These are phyloP conservation scores for Aspergillus udagawae DNA, from an alignment of 2,329 filamentous ascomycete species.

Conservation along the genomic window DNA sequence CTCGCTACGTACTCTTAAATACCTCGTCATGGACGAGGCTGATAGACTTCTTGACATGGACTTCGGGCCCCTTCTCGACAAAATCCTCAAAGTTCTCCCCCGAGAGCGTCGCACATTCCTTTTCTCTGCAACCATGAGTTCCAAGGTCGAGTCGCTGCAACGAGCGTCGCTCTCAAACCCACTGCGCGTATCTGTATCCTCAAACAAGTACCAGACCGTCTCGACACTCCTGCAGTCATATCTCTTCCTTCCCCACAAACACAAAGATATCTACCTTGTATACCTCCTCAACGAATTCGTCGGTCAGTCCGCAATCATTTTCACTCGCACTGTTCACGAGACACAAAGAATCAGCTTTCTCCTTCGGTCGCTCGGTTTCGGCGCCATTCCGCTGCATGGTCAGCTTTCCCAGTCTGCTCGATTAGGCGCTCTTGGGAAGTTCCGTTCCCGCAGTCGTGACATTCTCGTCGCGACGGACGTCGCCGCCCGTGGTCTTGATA, in stretches of 20 bases:
- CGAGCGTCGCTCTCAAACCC: slow-evolving; percentile 84
- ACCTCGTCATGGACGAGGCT: slow-evolving; percentile 92
- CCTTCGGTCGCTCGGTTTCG: slow-evolving; percentile 78
- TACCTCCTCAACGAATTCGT: slow-evolving; percentile 80
- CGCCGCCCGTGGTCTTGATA: slow-evolving; percentile 88
- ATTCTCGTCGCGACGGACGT: slow-evolving; percentile 90
- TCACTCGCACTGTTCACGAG: slow-evolving; percentile 88
- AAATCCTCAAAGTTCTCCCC: slow-evolving; percentile 85
- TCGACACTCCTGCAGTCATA: slow-evolving; percentile 83
- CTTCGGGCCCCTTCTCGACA: slow-evolving; percentile 88
- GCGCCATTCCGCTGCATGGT: slow-evolving; percentile 87
- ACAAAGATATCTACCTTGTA: slow-evolving; percentile 88
- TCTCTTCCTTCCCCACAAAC: slow-evolving; percentile 76
- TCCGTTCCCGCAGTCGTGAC: slow-evolving; percentile 72
- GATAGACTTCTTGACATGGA: slow-evolving; percentile 90
- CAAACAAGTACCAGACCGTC: slow-evolving; percentile 85
- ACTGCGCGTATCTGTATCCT: slow-evolving; percentile 74
- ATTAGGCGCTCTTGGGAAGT: slow-evolving; percentile 84
- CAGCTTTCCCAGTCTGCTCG: slow-evolving; percentile 85
- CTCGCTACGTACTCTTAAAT: slow-evolving; percentile 74
- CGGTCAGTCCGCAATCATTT: slow-evolving; percentile 84
- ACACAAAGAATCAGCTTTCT: slow-evolving; percentile 81
- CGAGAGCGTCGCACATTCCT: slow-evolving; percentile 75
- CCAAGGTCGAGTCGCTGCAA: slow-evolving; percentile 88
- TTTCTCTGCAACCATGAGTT: slow-evolving; percentile 91